These are phyloP conservation scores for Solanum clarkiae DNA, from an alignment of 257 asterid species.

Conservation along the genomic window DNA sequence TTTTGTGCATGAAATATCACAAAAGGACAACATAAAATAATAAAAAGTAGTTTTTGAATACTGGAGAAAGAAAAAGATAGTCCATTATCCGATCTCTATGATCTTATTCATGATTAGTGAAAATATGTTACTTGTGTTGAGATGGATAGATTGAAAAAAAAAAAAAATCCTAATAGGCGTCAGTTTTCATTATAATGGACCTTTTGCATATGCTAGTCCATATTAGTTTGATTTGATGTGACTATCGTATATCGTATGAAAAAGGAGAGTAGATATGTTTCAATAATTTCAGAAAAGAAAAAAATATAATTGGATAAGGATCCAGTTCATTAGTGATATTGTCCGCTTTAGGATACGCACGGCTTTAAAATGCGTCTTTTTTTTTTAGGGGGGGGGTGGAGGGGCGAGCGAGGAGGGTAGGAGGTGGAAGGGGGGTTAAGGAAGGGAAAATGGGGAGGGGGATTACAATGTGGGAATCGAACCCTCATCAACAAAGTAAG, in stretches of 20 bases:
- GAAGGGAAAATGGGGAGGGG: too few species aligned
- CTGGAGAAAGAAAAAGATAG: background rate
- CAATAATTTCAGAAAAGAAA: background rate
- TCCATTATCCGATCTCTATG: background rate
- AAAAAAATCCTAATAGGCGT: background rate
- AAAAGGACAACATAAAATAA: background rate
- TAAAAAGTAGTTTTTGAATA: background rate
- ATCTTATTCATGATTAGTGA: background rate
- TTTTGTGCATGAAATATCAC: background rate
- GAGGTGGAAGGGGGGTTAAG: too few species aligned
- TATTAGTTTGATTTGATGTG: background rate
- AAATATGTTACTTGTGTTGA: background rate
- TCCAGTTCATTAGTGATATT: too few species aligned
- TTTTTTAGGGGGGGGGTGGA: fast-evolving
- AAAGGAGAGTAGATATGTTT: background rate
- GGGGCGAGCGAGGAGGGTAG: too few species aligned
- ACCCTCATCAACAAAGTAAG: too few species aligned
- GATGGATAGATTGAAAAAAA: background rate
- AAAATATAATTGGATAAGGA: background rate
- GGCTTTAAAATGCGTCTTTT: too few species aligned
- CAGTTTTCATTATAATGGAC: background rate
- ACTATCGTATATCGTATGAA: background rate
- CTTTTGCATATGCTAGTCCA: background rate
- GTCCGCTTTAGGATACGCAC: too few species aligned
- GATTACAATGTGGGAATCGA: too few species aligned